Evolutionary conservation across 805 yeast genomes (phyloP).

Genomic region (Candida pini): DNA sequence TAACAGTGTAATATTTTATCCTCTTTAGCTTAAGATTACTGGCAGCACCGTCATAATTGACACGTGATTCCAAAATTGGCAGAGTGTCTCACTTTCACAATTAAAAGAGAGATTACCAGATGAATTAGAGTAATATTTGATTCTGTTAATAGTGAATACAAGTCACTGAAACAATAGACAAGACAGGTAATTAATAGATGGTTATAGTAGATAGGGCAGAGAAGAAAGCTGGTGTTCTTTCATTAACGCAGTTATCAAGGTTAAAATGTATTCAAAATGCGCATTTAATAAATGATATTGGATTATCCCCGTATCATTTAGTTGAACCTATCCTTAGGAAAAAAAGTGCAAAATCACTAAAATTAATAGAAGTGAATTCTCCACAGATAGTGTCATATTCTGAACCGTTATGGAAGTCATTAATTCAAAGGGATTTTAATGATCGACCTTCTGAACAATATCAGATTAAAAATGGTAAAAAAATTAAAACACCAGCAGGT

Average conservation of each 20-base stretch:
- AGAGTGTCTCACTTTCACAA: too few relatives aligned
- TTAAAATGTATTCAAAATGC: slow-evolving; percentile 27
- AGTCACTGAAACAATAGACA: too few relatives aligned
- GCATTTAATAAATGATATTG: slow-evolving; percentile 28
- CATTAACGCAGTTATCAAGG: slow-evolving; percentile 23
- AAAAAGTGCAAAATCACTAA: slow-evolving; percentile 40
- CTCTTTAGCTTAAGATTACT: too few relatives aligned
- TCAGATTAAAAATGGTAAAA: slow-evolving; percentile 13
- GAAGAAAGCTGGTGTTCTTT: slow-evolving; percentile 18
- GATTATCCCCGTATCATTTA: slow-evolving; percentile 37
- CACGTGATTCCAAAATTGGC: too few relatives aligned
- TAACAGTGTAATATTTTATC: too few relatives aligned
- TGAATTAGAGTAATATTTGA: too few relatives aligned
- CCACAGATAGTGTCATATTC: slow-evolving; percentile 37
- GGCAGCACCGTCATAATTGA: too few relatives aligned
- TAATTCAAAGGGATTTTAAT: slow-evolving; percentile 43
- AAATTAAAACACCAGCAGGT: slow-evolving; percentile 29
- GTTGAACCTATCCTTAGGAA: slow-evolving; percentile 40
- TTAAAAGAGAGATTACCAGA: too few relatives aligned
- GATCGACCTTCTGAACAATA: slow-evolving; percentile 32
- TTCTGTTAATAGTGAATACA: too few relatives aligned
- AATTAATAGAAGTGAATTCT: slow-evolving; percentile 34
- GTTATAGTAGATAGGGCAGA: slow-evolving; percentile 16
- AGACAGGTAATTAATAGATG: too few relatives aligned
- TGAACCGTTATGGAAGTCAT: slow-evolving; percentile 41